Evolutionary conservation across 345 rosid species (phyloP).

Genomic region (Sisymbrium altissimum): DNA sequence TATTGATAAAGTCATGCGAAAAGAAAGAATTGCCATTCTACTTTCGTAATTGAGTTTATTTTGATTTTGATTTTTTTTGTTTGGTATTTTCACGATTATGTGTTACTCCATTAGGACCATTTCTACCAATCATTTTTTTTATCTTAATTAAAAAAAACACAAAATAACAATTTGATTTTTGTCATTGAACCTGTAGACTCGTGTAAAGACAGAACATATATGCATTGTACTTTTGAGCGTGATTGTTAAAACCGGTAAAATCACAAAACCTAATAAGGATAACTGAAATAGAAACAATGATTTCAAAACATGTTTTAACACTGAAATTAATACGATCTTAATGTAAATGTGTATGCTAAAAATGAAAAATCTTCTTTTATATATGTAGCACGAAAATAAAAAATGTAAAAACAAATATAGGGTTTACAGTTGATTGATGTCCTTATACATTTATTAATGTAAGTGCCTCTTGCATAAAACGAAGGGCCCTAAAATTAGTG

Average conservation of each 20-base stretch:
- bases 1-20: background rate
- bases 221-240: background rate
- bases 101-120: background rate
- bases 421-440: constrained; percentile 6
- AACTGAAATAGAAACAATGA: background rate
- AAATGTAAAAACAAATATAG: background rate
- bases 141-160: background rate
- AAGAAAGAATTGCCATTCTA: background rate
- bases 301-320: background rate
- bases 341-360: background rate
- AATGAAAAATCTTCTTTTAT: background rate
- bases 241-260: background rate
- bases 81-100: background rate
- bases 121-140: background rate
- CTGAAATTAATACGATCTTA: background rate
- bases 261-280: background rate
- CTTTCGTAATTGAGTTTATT: background rate
- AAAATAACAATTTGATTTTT: too few relatives aligned
- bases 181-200: too few relatives aligned
- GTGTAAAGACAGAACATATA: too few relatives aligned
- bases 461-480: constrained; percentile 10
- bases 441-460: background rate
- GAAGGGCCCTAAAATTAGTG: constrained; percentile 15
- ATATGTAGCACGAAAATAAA: background rate
- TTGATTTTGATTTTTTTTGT: background rate